Percentiles rank a stretch among this genome's conserved stretches.
These are phyloP conservation scores for Candida oleophila DNA, from an alignment of 805 yeast genomes.

Conservation along the genomic window DNA sequence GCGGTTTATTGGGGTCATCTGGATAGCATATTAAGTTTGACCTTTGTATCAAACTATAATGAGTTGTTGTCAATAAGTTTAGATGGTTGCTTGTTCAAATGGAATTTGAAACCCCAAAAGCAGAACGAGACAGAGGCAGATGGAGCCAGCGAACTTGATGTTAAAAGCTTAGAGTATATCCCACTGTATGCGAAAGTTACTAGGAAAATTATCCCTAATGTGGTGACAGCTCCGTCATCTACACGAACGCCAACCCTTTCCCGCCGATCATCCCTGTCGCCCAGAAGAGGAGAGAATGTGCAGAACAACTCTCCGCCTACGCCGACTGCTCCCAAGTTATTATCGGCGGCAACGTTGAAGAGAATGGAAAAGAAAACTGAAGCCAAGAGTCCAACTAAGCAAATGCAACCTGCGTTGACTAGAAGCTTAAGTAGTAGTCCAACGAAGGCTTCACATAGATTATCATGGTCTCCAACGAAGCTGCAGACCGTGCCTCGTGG, in stretches of 20 bases:
- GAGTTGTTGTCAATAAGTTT: constrained; percentile 44
- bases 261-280: constrained; percentile 9
- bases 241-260: constrained; percentile 9
- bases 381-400: constrained; percentile 9
- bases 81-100: constrained; percentile 55
- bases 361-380: constrained; percentile 29
- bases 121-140: not conserved
- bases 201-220: constrained; percentile 28
- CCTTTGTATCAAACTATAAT: constrained; percentile 16
- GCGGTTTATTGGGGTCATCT: constrained; percentile 56
- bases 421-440: not conserved
- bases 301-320: constrained; percentile 5
- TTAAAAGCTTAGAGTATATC: constrained; percentile 2
- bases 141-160: not conserved
- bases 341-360: constrained; percentile 32
- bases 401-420: not conserved
- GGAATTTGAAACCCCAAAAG: constrained; percentile 28
- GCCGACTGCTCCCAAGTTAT: constrained; percentile 18
- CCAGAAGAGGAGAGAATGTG: not conserved
- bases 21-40: constrained; percentile 47
- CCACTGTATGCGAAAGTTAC: constrained; percentile 29
- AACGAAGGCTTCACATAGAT: not conserved
- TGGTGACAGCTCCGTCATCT: constrained; percentile 8
- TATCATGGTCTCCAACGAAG: not conserved
- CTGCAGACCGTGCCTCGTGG: not conserved